These are phyloP conservation scores for Phytophthora fragariaefolia DNA, from an alignment of 352 stramenopile genomes.

Conservation along the genomic window DNA sequence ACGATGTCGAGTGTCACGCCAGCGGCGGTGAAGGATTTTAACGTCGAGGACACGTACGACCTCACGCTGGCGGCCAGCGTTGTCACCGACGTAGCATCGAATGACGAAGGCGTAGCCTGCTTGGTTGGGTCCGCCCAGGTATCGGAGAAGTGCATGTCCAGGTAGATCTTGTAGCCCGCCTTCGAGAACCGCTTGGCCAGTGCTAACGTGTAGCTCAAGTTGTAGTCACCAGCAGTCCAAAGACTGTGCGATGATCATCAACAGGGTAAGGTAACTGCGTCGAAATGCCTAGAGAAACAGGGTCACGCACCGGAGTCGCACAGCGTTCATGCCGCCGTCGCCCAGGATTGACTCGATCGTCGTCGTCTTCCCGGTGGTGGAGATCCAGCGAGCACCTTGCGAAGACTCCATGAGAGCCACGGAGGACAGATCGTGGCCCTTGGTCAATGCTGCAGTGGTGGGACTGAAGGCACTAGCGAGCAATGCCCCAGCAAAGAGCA, in stretches of 20 bases:
- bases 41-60: slow-evolving; percentile 35
- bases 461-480: slow-evolving; percentile 11
- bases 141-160: slow-evolving; percentile 48
- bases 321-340: slow-evolving; percentile 39
- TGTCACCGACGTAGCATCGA: slow-evolving; percentile 23
- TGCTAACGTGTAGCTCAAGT: slow-evolving; percentile 31
- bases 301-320: slow-evolving; percentile 33
- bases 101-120: slow-evolving; percentile 24
- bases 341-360: slow-evolving; percentile 44
- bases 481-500: slow-evolving; percentile 16
- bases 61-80: slow-evolving; percentile 22
- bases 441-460: slow-evolving; percentile 24
- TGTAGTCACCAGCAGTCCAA: slow-evolving; percentile 32
- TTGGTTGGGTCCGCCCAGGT: slow-evolving; percentile 35
- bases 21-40: slow-evolving; percentile 34
- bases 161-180: slow-evolving; percentile 40
- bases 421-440: slow-evolving; percentile 48
- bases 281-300: neutral
- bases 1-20: slow-evolving; percentile 33
- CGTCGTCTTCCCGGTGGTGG: slow-evolving; percentile 30
- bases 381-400: slow-evolving; percentile 38
- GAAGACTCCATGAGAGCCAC: slow-evolving; percentile 38
- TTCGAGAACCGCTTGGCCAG: slow-evolving; percentile 38
- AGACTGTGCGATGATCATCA: slow-evolving; percentile 6
- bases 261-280: neutral